Percentiles rank a stretch among this genome's conserved stretches.
phyloP scores from a whole-genome alignment of 805 yeast genomes.

The Blastobotrys mokoenaii region DNA sequence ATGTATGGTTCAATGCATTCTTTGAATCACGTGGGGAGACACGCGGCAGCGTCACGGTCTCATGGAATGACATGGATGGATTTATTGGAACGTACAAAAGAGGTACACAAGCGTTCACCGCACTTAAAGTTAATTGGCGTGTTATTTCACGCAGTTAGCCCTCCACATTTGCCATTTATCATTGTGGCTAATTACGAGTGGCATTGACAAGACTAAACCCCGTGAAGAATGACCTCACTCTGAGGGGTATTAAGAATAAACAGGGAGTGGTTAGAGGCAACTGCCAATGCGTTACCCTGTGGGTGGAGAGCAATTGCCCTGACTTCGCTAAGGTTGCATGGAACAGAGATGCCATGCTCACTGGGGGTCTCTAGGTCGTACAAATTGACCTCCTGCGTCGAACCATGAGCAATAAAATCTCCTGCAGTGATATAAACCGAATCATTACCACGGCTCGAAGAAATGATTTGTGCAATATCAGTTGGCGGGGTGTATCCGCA shows the following conservation, averaged over 20 bases:
- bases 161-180: no score
- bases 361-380: constrained; percentile 10
- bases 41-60: constrained; percentile 7
- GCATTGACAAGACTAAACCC: no score
- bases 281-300: neutral
- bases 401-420: neutral
- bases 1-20: constrained; percentile 37
- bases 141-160: constrained; percentile 2
- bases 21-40: constrained; percentile 31
- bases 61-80: constrained; percentile 60
- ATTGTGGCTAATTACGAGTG: no score
- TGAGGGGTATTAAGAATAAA: neutral
- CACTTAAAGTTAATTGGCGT: constrained; percentile 36
- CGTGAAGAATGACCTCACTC: no score
- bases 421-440: constrained; percentile 5
- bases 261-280: neutral
- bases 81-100: constrained; percentile 48
- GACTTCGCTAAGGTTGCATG: neutral
- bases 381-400: constrained; percentile 2
- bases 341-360: constrained; percentile 7
- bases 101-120: constrained; percentile 48
- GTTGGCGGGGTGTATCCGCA: constrained; percentile 27
- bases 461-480: constrained; percentile 19
- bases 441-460: neutral
- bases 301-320: neutral